Percentiles rank a stretch among this genome's conserved stretches.
Conservation (phyloP, 768 basidiomycete species). For the Sarcomyxa edulis region DNA sequence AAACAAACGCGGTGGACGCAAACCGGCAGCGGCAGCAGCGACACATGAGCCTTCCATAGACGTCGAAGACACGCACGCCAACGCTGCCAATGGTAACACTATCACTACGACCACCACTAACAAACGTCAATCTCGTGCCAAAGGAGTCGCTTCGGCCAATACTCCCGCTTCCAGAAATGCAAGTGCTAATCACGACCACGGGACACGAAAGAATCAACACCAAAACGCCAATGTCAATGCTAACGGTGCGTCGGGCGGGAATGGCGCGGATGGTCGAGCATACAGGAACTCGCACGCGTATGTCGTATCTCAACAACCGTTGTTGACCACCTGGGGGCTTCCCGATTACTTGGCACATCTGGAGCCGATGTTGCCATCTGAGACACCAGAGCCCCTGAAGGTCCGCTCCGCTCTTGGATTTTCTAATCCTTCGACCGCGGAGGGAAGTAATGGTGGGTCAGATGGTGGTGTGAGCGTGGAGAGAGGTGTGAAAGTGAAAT, state of each 20-base stretch:
- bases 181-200: conserved; percentile 36
- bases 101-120: too few species aligned
- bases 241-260: conserved; percentile 29
- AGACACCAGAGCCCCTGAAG: conserved; percentile 68
- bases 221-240: too few species aligned
- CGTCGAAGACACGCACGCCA: conserved; percentile 49
- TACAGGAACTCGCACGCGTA: conserved; percentile 80
- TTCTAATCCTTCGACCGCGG: conserved; percentile 13
- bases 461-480: conserved; percentile 48
- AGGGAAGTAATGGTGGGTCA: conserved; percentile 25
- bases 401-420: conserved; percentile 42
- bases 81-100: too few species aligned
- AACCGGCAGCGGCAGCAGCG: conserved; percentile 23
- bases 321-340: conserved; percentile 83
- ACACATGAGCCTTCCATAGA: conserved; percentile 24
- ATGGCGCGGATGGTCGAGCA: conserved; percentile 37
- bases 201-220: conserved; percentile 45
- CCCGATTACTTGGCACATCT: conserved; percentile 92
- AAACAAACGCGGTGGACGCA: conserved; percentile 43
- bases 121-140: conserved; percentile 36
- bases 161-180: conserved; percentile 30
- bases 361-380: conserved; percentile 74
- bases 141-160: conserved; percentile 35
- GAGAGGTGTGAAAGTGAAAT: conserved; percentile 83
- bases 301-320: conserved; percentile 70